Evolutionary conservation across 768 basidiomycete genomes (phyloP).

Genomic region (Tylopilus vinaceipallidus): DNA sequence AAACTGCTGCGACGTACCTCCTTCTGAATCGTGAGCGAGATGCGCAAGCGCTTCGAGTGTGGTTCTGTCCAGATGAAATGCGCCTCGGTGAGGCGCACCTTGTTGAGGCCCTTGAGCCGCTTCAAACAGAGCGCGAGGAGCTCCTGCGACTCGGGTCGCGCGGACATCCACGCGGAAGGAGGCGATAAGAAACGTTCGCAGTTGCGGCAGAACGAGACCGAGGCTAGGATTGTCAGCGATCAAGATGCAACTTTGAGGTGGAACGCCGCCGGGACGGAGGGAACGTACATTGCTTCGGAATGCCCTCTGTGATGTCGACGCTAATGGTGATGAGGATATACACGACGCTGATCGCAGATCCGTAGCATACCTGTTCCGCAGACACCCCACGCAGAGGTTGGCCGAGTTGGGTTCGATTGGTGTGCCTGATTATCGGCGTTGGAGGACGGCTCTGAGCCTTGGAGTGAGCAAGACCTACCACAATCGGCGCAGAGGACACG

Average conservation of each 20-base stretch:
- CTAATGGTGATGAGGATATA: constrained; percentile 34
- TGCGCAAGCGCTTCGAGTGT: constrained; percentile 87
- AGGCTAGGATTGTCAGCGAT: constrained; percentile 45
- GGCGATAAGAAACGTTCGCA: constrained; percentile 96
- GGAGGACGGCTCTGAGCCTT: not conserved
- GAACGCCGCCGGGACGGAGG: not conserved
- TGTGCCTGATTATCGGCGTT: constrained; percentile 48
- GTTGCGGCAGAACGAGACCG: constrained; percentile 90
- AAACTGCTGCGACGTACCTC: constrained; percentile 58
- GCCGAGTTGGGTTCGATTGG: constrained; percentile 91
- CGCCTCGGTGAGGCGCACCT: constrained; percentile 96
- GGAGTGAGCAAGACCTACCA: constrained; percentile 42
- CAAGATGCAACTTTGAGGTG: not conserved
- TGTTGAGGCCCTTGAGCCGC: constrained; percentile 90
- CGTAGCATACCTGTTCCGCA: constrained; percentile 73
- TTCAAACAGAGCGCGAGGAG: constrained; percentile 92
- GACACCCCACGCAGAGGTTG: constrained; percentile 85
- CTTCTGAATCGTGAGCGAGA: constrained; percentile 97
- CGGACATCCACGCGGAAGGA: constrained; percentile 81
- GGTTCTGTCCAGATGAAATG: constrained; percentile 99
- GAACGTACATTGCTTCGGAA: constrained; percentile 85
- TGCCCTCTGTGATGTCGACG: constrained; percentile 97
- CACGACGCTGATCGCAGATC: not conserved
- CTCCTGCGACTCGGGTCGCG: constrained; percentile 88
- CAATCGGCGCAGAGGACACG: constrained; percentile 89